These are phyloP conservation scores for Fusarium sp. DNA, from an alignment of 2,329 filamentous ascomycete species.

Conservation along the genomic window DNA sequence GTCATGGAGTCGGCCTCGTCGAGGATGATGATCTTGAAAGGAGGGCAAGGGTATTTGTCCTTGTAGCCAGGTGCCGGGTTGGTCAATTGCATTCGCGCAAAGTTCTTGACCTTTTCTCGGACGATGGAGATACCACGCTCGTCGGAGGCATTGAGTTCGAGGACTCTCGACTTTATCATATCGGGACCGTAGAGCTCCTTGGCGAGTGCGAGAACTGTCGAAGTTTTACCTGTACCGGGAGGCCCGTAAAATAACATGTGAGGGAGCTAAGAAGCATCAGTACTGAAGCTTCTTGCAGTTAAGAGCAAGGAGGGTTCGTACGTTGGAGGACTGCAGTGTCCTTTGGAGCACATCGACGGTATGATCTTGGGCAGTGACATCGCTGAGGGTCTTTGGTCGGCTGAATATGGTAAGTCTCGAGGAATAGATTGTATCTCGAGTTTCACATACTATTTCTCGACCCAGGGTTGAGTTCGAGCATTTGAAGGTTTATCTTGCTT, in stretches of 20 bases:
- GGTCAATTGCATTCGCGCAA: constrained; percentile 93
- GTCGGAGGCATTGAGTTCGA: constrained; percentile 98
- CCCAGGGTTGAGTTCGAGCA: constrained; percentile 86
- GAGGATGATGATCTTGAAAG: constrained; percentile 98
- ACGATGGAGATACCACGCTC: constrained; percentile 98
- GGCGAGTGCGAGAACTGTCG: constrained; percentile 94
- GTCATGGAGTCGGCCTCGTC: constrained; percentile 99
- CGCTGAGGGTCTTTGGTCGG: constrained; percentile 90
- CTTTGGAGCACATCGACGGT: constrained; percentile 92
- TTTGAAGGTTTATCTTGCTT: constrained; percentile 73
- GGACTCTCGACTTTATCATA: constrained; percentile 91
- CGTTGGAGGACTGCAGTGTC: constrained; percentile 93
- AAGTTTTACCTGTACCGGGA: constrained; percentile 97
- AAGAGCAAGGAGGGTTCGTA: constrained; percentile 53
- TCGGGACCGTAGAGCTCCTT: constrained; percentile 98
- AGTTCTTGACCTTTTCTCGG: constrained; percentile 97
- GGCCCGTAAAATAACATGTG: constrained; percentile 99
- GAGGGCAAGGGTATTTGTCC: constrained; percentile 87
- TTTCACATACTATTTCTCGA: constrained; percentile 90
- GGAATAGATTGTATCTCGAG: not conserved
- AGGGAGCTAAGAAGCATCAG: constrained; percentile 68
- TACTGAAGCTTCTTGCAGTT: not conserved
- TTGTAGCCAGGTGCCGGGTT: constrained; percentile 79
- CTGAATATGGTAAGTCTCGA: constrained; percentile 58
- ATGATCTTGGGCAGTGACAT: constrained; percentile 98